Base-by-base conservation (phyloP, 768 basidiomycete species). In the Leccinum variicolor region DNA sequence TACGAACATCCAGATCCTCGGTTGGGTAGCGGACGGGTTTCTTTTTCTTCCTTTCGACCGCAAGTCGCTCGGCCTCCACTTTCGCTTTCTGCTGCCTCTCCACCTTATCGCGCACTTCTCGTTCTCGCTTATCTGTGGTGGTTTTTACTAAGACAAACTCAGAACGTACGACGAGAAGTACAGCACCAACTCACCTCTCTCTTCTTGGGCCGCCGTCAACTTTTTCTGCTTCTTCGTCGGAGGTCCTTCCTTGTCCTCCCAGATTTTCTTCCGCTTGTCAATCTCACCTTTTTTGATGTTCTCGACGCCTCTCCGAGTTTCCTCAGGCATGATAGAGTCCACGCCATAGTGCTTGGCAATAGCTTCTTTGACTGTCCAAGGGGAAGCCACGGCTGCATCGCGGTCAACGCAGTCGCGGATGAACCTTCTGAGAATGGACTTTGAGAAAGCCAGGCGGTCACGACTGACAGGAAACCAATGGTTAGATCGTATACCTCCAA, bases 381-480 rank as follows among this genome's bases (percentile, higher is more conserved):
- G 96, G 1, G 93, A 92, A 8, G 93, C 94, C 26, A 96, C 89
- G 9, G 92, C 89, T 15, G 93, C 81, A 63, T 96, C 94, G 33
- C 97, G 86, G 66, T 92, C 89, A 3, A 99, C 90, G 65, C 94
- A 96, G 68, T 98, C 97, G 60, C 92, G 87, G 57, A 99, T 91
- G 74, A 96, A 98, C 15, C 94, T 89, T 62, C 94, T 92, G 28
- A 99, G 84, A 64, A 98, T 96, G 17, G 94, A 94, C 73, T 98
- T 98, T 28, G 94, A 96, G 75, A 98, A 98, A 19, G 93, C 86
- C 19, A 96, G 80, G 53, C 95, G 90, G 72, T 99, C 97, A 59
- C 97, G 94, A 67, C 95, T 98, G 58, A 36, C 19, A 54, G 19
- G 54, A 56, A 47, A 28, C 52, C 31, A 39, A 43, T 14, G 36